These are phyloP conservation scores for Acacia crassicarpa DNA, from an alignment of 306 rosid genomes.

Conservation along the genomic window DNA sequence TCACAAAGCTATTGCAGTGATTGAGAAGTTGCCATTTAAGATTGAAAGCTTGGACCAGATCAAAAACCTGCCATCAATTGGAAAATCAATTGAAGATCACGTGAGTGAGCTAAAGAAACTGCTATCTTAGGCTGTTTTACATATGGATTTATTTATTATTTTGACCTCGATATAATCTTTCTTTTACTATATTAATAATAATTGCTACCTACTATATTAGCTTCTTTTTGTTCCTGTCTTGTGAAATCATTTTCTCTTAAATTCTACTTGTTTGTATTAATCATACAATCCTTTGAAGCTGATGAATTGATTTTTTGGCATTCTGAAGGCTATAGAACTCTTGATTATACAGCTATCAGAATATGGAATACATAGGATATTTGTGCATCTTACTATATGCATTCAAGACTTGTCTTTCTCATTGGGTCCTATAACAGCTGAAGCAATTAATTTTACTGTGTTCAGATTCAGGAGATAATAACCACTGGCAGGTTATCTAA, in stretches of 20 bases:
- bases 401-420: slow-evolving; percentile 1
- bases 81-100: slow-evolving; percentile 90
- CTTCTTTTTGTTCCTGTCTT: slow-evolving; percentile 4
- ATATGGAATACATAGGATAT: neutral
- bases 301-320: slow-evolving; percentile 6
- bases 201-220: neutral
- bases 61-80: slow-evolving; percentile 75
- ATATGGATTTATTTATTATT: slow-evolving; percentile 13
- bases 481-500: slow-evolving; percentile 83
- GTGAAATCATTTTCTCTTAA: slow-evolving; percentile 1
- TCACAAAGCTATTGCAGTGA: slow-evolving; percentile 77
- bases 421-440: slow-evolving; percentile 23
- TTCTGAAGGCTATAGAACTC: neutral
- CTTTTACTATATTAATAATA: neutral
- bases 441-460: slow-evolving; percentile 30
- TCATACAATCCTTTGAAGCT: slow-evolving; percentile 2
- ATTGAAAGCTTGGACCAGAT: slow-evolving; percentile 76
- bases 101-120: slow-evolving; percentile 45
- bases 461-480: slow-evolving; percentile 94
- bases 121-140: slow-evolving; percentile 10
- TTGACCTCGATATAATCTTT: slow-evolving; percentile 11
- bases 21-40: slow-evolving; percentile 82
- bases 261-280: slow-evolving; percentile 2
- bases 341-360: neutral
- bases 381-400: slow-evolving; percentile 6